Base-by-base conservation (phyloP, 2,329 filamentous ascomycete genomes). In the Septoria linicola region DNA sequence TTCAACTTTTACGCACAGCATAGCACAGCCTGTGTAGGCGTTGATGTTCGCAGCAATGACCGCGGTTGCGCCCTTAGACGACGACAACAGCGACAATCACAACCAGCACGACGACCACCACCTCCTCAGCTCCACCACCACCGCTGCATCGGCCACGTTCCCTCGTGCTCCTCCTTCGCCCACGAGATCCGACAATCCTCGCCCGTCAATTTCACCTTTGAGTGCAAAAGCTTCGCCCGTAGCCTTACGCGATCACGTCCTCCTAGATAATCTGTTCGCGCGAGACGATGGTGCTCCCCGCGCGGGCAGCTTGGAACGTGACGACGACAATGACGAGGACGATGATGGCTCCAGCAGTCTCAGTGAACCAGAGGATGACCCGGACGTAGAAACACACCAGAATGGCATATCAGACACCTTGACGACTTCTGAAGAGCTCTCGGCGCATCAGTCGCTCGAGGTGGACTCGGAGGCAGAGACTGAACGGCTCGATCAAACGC, bases 401-500 rank as follows among this genome's bases (percentile, higher is more conserved):
- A 49, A 50, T 31, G 53, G 56, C 31, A 32, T 39, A 16, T 25
- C 37, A 14, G 43, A 41, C 14, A 32, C 41, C 45, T 37, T 36
- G 16, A 41, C 19, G 31, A 40, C 41, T 20, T 30, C 37, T 21
- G 59, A 51, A 48, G 42, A 54, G 30, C 51, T 49, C 8, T 35
- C 54, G 14, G 55, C 54, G 41, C 49, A 55, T 62, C 69, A 42
- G 42, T 68, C 41, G 25, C 48, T 63, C 8, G 65, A 84, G 45
- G 78, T 80, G 49, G 84, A 87, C 62, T 86, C 91, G 3, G 92
- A 97, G 71, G 92, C 92, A 27, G 92, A 96, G 72, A 97, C 92
- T 1, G 91, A 96, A 72, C 85, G 93, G 53, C 79, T 99, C 54
- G 93, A 93, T 66, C 84, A 88, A 65, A 95, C 68, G 41, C 68